These are phyloP conservation scores for Arthrocladium fulminans DNA, from an alignment of 2,329 filamentous ascomycete species.

Conservation along the genomic window DNA sequence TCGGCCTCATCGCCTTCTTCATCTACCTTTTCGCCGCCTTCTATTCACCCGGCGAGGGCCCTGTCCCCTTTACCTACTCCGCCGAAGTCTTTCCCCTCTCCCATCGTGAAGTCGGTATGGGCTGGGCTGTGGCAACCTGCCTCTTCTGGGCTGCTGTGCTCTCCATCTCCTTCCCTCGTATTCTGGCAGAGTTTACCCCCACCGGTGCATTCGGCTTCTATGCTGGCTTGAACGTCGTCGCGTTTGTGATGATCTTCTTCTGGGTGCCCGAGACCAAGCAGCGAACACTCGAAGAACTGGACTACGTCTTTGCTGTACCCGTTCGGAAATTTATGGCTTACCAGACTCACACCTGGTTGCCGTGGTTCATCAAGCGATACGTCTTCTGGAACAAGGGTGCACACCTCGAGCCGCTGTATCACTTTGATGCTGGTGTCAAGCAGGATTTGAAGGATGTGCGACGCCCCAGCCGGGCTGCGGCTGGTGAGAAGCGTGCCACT, in stretches of 20 bases:
- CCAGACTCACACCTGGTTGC: slow-evolving; percentile 31
- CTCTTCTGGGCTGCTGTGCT: slow-evolving; percentile 31
- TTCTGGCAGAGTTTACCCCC: slow-evolving; percentile 35
- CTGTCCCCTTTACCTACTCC: slow-evolving; percentile 41
- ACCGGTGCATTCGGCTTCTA: slow-evolving; percentile 37
- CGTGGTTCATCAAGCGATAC: slow-evolving; percentile 41
- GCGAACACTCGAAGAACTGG: slow-evolving; percentile 26
- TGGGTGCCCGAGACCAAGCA: slow-evolving; percentile 44
- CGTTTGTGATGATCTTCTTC: slow-evolving; percentile 51
- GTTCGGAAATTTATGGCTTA: slow-evolving; percentile 34
- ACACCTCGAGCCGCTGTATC: slow-evolving; percentile 41
- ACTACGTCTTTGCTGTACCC: slow-evolving; percentile 42
- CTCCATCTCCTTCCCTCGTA: slow-evolving; percentile 36
- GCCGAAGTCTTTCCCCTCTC: slow-evolving; percentile 43
- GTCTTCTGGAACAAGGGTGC: slow-evolving; percentile 28
- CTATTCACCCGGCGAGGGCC: slow-evolving; percentile 57
- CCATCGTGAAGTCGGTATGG: slow-evolving; percentile 39
- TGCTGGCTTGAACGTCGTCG: slow-evolving; percentile 46
- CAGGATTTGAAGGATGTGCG: no score
- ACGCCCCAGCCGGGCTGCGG: no score
- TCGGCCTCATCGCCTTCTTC: slow-evolving; percentile 51
- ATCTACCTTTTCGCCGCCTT: slow-evolving; percentile 58
- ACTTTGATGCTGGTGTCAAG: no score
- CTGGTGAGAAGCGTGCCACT: neutral
- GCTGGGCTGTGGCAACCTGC: slow-evolving; percentile 30